Conservation (phyloP, 2,329 filamentous ascomycete species). For the Talaromyces sp. region DNA sequence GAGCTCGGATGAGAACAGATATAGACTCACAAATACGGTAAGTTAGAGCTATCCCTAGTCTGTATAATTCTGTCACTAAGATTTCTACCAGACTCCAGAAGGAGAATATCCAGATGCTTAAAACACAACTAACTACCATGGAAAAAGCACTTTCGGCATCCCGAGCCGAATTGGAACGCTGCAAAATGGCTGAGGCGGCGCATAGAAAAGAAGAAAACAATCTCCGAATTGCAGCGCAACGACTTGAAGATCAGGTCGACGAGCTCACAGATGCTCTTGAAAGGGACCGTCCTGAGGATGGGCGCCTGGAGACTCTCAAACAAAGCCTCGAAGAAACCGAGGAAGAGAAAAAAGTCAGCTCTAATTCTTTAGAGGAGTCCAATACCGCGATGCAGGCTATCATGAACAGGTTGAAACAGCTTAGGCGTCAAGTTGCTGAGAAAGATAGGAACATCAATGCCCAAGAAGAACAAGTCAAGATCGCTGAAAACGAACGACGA, state of each 20-base stretch:
- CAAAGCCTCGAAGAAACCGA: slow-evolving; percentile 54
- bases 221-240: slow-evolving; percentile 54
- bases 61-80: slow-evolving; percentile 1
- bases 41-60: slow-evolving; percentile 4
- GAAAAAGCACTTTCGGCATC: slow-evolving; percentile 45
- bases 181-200: slow-evolving; percentile 43
- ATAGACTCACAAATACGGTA: slow-evolving; percentile 60
- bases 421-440: slow-evolving; percentile 29
- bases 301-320: slow-evolving; percentile 56
- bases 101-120: slow-evolving; percentile 48
- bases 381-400: slow-evolving; percentile 39
- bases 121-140: slow-evolving; percentile 50
- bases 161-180: slow-evolving; percentile 46
- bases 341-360: slow-evolving; percentile 38
- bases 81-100: slow-evolving; percentile 35
- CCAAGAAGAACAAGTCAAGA: slow-evolving; percentile 43
- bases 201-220: slow-evolving; percentile 44
- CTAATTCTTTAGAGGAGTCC: slow-evolving; percentile 46
- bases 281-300: slow-evolving; percentile 57
- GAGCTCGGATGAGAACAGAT: slow-evolving; percentile 75
- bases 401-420: slow-evolving; percentile 31
- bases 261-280: slow-evolving; percentile 63
- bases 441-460: slow-evolving; percentile 31
- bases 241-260: slow-evolving; percentile 57
- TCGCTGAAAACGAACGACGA: slow-evolving; percentile 52